These are phyloP conservation scores for Globisporangium barbulae DNA, from an alignment of 352 stramenopile genomes.

Conservation along the genomic window DNA sequence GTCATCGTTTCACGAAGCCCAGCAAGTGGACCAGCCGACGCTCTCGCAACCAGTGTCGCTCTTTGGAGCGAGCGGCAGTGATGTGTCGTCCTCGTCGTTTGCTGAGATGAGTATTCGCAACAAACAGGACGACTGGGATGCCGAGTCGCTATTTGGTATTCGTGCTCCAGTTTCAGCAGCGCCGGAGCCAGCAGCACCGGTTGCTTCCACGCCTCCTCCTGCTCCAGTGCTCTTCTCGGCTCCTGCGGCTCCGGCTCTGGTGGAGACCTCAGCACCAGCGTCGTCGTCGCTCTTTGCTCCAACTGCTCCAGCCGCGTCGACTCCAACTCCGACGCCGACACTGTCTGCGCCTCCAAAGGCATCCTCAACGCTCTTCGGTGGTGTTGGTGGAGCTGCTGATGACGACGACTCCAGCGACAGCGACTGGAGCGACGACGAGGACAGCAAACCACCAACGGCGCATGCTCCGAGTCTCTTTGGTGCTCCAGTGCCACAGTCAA, in stretches of 20 bases:
- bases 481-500: constrained; percentile 12
- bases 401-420: constrained; percentile 63
- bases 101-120: neutral
- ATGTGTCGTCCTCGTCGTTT: neutral
- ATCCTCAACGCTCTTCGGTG: constrained; percentile 34
- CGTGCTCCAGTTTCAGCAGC: constrained; percentile 2
- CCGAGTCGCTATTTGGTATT: constrained; percentile 19
- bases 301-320: constrained; percentile 3
- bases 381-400: constrained; percentile 4
- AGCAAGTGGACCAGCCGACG: neutral
- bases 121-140: constrained; percentile 3
- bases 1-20: neutral
- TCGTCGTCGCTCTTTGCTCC: constrained; percentile 21
- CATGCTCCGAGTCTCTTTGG: constrained; percentile 32
- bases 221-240: neutral
- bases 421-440: constrained; percentile 67
- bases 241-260: constrained; percentile 17
- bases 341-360: constrained; percentile 14
- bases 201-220: constrained; percentile 1
- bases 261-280: neutral
- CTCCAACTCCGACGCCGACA: neutral
- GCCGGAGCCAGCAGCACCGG: constrained; percentile 6
- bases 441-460: constrained; percentile 19
- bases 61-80: neutral
- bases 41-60: constrained; percentile 2